Evolutionary conservation across 208 protist species (phyloP), one percentile per base, ranked within the genome.

Genomic region (Acanthamoeba sp.): DNA sequence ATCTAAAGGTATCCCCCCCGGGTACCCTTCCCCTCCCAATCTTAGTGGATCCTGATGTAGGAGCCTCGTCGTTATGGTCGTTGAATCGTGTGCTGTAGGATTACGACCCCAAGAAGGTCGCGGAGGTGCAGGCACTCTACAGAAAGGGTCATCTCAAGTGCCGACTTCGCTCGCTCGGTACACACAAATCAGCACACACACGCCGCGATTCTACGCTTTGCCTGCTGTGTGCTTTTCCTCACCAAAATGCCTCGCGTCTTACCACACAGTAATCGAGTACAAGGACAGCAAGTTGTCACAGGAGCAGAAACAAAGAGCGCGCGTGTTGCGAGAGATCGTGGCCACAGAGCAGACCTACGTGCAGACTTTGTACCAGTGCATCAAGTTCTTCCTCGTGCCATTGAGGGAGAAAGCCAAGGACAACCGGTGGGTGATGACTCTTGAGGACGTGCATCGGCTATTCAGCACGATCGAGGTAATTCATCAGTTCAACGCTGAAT

Each of bases 221-320:
- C 52, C 16, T 57, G 52, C 52, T 5, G 52, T 27, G 3, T 59
- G 52, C 12, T 59, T 87, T 80, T n/a, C n/a, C n/a, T n/a, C n/a
- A n/a, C n/a, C n/a, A n/a, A n/a, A n/a, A n/a, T n/a, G n/a, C n/a
- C n/a, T n/a, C n/a, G 12, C n/a, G 0, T 78, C 20, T 62, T 4
- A 20, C 7, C 12, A 32, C 34, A 9, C 88, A 93, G 88, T 93
- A 14, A 78, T 78, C 7, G 59, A 93, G 36, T 93, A 78, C 64
- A 93, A 93, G 64, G 88, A 93, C 48, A 62, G 40, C 52, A 69
- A 93, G 88, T 29, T 73, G 4, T 93, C 88, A 59, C 24, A 78
- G 32, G 88, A 76, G 29, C 88, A 93, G 32, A 69, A 76, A 36
- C 52, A 93, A 10, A 40, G 88, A 38, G 88, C 88, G 7, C 36